Evolutionary conservation across 2,329 filamentous ascomycete species (phyloP).

Genomic region (Neophaeococcomyces mojaviensis): DNA sequence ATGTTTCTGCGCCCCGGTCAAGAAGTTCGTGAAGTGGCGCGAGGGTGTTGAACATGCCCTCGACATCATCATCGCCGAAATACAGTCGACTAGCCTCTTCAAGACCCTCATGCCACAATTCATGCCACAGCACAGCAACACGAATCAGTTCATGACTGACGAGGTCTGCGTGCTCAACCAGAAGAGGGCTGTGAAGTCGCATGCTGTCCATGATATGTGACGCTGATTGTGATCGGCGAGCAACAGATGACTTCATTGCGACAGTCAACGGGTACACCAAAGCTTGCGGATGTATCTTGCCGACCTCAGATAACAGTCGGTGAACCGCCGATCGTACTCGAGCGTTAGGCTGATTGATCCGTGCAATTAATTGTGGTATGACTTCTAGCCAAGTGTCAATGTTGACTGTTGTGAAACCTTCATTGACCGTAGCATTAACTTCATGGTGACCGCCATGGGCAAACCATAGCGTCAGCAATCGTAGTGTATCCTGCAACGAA

Average conservation of each 20-base stretch:
- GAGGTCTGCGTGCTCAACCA: constrained; percentile 90
- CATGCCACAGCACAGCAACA: constrained; percentile 95
- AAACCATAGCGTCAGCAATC: constrained; percentile 92
- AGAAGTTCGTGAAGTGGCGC: constrained; percentile 86
- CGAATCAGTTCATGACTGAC: constrained; percentile 96
- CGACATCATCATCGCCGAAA: constrained; percentile 95
- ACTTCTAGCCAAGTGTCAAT: constrained; percentile 99
- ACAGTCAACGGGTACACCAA: constrained; percentile 95
- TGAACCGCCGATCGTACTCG: constrained; percentile 86
- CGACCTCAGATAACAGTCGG: constrained; percentile 83
- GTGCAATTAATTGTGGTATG: constrained; percentile 91
- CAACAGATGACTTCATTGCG: constrained; percentile 91
- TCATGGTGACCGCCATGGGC: constrained; percentile 81
- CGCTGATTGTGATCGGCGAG: constrained; percentile 77
- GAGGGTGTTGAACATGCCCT: constrained; percentile 91
- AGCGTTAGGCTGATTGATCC: constrained; percentile 91
- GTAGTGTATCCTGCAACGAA: constrained; percentile 88
- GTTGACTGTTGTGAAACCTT: constrained; percentile 84
- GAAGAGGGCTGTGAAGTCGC: constrained; percentile 82
- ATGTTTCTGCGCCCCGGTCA: constrained; percentile 82
- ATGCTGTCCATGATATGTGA: constrained; percentile 96
- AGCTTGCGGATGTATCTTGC: constrained; percentile 88
- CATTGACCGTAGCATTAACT: constrained; percentile 79
- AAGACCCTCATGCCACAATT: constrained; percentile 96
- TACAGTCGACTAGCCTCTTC: constrained; percentile 95